A percentile compares a stretch with the other conserved stretches of the same genome.
Conservation (phyloP, 2,329 filamentous ascomycete genomes). For the Epichloe uncinata region DNA sequence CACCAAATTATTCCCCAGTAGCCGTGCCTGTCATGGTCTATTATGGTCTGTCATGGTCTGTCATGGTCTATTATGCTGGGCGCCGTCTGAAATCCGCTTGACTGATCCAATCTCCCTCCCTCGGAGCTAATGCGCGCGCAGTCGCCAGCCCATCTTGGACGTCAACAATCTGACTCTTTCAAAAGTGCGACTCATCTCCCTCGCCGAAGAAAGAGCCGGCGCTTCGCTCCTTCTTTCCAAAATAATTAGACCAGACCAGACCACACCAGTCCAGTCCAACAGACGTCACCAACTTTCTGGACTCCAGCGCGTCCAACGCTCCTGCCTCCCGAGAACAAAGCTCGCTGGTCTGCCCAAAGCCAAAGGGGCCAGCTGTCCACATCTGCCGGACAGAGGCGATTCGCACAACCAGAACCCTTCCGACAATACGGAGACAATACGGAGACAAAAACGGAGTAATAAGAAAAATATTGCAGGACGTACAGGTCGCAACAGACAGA, state of each 20-base stretch:
- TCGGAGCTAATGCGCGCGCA: neutral
- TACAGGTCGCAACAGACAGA: neutral
- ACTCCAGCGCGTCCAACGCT: neutral
- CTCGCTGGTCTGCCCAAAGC: neutral
- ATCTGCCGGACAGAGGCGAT: neutral
- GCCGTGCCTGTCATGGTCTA: neutral
- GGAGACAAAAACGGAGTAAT: too few species aligned
- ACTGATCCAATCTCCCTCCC: slow-evolving; percentile 5
- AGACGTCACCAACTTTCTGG: neutral
- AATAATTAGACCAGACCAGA: neutral
- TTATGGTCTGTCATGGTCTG: too few species aligned
- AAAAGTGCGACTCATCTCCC: neutral
- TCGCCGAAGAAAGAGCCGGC: neutral
- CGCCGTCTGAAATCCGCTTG: slow-evolving; percentile 1
- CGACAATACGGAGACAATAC: too few species aligned
- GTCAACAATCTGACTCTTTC: neutral
- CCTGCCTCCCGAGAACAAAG: neutral
- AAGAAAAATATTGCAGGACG: neutral
- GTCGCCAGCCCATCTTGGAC: neutral
- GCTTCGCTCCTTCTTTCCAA: neutral
- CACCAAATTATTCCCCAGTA: neutral
- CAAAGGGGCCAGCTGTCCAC: neutral
- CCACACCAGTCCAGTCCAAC: neutral
- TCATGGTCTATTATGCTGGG: neutral
- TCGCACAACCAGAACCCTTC: neutral